Conservation (phyloP, 2,329 filamentous ascomycete species). For the Massarina eburnea region DNA sequence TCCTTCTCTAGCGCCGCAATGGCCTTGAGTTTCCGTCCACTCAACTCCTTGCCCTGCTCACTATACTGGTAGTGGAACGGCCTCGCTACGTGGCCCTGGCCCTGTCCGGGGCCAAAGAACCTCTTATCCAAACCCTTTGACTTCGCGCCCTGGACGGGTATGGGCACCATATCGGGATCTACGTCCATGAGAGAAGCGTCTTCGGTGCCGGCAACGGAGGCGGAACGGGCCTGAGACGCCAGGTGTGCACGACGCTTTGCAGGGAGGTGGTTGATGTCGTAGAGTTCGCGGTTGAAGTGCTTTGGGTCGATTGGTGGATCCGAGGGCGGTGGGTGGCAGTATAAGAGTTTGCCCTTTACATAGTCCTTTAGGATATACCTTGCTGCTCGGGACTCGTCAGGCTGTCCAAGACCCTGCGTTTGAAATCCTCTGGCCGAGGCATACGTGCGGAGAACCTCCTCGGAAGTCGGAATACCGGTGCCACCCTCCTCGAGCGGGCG, state of each 20-base stretch:
- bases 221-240: slow-evolving; percentile 47
- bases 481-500: slow-evolving; percentile 88
- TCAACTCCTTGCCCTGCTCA: slow-evolving; percentile 80
- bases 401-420: slow-evolving; percentile 84
- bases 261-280: slow-evolving; percentile 79
- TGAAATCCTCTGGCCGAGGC: slow-evolving; percentile 87
- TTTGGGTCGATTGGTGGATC: slow-evolving; percentile 65
- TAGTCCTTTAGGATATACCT: slow-evolving; percentile 94
- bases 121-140: slow-evolving; percentile 77
- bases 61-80: slow-evolving; percentile 92
- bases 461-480: slow-evolving; percentile 79
- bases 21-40: slow-evolving; percentile 77
- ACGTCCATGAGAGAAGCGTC: slow-evolving; percentile 46
- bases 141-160: slow-evolving; percentile 64
- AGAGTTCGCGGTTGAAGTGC: slow-evolving; percentile 87
- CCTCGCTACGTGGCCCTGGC: slow-evolving; percentile 66
- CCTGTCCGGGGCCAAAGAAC: slow-evolving; percentile 76
- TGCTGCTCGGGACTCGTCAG: slow-evolving; percentile 89
- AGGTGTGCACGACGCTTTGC: slow-evolving; percentile 74
- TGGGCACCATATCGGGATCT: slow-evolving; percentile 53
- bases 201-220: slow-evolving; percentile 40
- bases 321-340: slow-evolving; percentile 80
- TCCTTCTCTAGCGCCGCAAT: slow-evolving; percentile 84
- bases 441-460: slow-evolving; percentile 83
- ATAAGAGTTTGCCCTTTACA: slow-evolving; percentile 92